Evolutionary conservation across 495 filamentous ascomycete genomes (phyloP).

Genomic region (Cladorrhinum samala): DNA sequence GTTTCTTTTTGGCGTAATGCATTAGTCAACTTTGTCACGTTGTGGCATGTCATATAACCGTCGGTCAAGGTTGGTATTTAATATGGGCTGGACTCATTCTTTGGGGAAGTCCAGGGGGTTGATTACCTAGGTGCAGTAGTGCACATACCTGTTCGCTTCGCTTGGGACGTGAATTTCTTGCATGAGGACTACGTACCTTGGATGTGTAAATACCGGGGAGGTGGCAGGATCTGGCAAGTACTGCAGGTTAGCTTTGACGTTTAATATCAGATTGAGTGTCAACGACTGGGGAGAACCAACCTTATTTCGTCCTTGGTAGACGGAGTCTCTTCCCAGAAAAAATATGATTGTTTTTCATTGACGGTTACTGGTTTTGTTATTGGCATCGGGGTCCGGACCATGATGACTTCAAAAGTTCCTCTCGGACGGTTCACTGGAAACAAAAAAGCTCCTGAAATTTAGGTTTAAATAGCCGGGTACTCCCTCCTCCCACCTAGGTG

Average conservation of each 20-base stretch:
- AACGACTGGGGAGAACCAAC: constrained; percentile 3
- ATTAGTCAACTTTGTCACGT: constrained; percentile 5
- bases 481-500: background rate
- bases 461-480: background rate
- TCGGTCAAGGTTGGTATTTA: background rate
- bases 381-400: background rate
- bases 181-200: no score
- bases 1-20: background rate
- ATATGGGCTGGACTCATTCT: background rate
- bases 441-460: no score
- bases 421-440: background rate
- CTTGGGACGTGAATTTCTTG: no score
- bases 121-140: no score
- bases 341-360: background rate
- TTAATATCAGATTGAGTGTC: background rate
- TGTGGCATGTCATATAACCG: background rate
- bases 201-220: background rate
- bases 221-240: background rate
- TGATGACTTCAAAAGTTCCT: background rate
- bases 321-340: background rate
- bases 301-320: background rate
- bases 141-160: no score
- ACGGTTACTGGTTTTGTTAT: background rate
- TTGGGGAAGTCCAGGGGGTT: background rate
- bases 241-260: background rate